Percentiles rank a stretch among this genome's conserved stretches.
Conservation (phyloP, 2,329 filamentous ascomycete species). For the Exophiala aquamarina region DNA sequence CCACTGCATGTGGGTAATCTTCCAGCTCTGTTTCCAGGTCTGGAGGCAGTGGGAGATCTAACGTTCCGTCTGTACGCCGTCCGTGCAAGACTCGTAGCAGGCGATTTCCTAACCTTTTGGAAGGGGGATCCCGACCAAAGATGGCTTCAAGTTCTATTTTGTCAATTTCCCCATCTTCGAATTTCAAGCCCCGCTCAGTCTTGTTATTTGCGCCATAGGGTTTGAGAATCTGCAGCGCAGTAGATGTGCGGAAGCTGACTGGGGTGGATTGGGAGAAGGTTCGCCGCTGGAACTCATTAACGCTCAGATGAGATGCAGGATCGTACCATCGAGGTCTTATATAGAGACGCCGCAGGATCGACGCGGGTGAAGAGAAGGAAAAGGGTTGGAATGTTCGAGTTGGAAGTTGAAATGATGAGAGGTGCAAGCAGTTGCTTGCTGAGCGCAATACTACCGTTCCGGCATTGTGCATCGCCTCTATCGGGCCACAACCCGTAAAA, state of each 20-base stretch:
- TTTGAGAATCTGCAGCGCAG: constrained; percentile 14
- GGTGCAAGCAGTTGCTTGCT: constrained; percentile 18
- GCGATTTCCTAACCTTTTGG: constrained; percentile 21
- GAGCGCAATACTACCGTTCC: constrained; percentile 27
- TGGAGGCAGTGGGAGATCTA: constrained; percentile 43
- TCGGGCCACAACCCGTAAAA: not conserved
- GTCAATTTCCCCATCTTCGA: constrained; percentile 19
- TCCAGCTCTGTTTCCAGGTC: constrained; percentile 36
- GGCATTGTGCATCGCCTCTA: constrained; percentile 27
- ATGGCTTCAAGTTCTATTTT: constrained; percentile 16
- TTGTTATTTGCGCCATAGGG: constrained; percentile 19
- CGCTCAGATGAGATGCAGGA: not conserved
- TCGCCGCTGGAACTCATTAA: constrained; percentile 4
- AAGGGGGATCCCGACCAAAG: constrained; percentile 19
- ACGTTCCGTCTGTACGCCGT: constrained; percentile 44
- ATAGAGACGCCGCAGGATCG: not conserved
- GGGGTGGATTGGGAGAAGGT: constrained; percentile 10
- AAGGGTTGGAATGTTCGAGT: not conserved
- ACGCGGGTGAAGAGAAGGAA: not conserved
- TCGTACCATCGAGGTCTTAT: not conserved
- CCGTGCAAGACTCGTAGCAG: constrained; percentile 41
- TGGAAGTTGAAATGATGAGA: constrained; percentile 8
- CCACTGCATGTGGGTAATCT: constrained; percentile 31
- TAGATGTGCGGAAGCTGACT: constrained; percentile 10
- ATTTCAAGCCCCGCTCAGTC: constrained; percentile 25